Base-by-base conservation (phyloP, 2,329 filamentous ascomycete genomes). In the Aspergillus sclerotialis region DNA sequence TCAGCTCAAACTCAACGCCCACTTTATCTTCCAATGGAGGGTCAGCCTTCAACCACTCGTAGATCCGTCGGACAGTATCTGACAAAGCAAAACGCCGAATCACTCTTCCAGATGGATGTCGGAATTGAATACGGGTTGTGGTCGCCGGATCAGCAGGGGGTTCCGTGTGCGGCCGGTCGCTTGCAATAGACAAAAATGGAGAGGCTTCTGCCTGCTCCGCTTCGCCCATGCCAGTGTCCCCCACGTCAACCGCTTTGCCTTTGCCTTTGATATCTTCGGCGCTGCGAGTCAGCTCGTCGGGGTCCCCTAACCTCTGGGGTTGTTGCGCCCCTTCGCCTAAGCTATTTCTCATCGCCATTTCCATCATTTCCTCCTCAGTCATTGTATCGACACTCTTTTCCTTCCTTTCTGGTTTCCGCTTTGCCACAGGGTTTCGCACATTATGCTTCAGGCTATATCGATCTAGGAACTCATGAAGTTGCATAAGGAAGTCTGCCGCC, bases 301-400 rank as follows among this genome's bases (percentile, higher is more conserved):
- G 90, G 48, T 96, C 90, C 38, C 81, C 73, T 6, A 83, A 69
- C 47, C 77, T 80, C 0, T 53, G 56, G 50, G 50, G 55, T 42
- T 51, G 56, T 12, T 59, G 63, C 23, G 64, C 67, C 19, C 72
- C 75, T 26, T 40, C 50, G 10, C 78, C 80, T 29, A 96, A 67
- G 55, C 89, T 95, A 64, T 93, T 92, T 58, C 89, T 80, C 55
- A 98, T 62, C 0, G 92, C 92, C 75, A 95, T 80, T 60, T 95
- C 84, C 48, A 98, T 68, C 88, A 94, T 94, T 65, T 98, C 89
- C 32, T 96, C 89, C 56, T 98, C 92, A 0, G 87, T 94, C 82
- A 98, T 90, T 25, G 84, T 79, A 38, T 84, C 83, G 2, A 95
- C 76, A 45, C 90, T 85, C 35, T 84, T 72, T 33, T 76, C 71